Evolutionary conservation across 208 protist genomes (phyloP).

Genomic region (Acanthamoeba divionensis): DNA sequence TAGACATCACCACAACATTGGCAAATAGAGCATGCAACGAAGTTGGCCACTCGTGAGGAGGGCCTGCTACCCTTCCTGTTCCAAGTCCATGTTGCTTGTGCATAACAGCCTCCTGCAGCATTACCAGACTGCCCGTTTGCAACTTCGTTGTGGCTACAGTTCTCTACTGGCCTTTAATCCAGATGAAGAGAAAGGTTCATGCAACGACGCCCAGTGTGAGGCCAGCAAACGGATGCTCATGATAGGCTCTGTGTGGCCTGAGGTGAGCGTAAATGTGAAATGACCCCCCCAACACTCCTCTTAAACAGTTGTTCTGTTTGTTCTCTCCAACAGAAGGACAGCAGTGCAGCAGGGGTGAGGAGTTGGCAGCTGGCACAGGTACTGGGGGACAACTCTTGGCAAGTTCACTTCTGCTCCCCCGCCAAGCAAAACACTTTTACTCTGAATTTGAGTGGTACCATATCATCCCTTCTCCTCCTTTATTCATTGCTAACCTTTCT

Average conservation of each 20-base stretch:
- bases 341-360: conserved; percentile 12
- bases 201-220: too few species aligned
- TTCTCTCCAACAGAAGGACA: neutral
- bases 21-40: too few species aligned
- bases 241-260: conserved; percentile 31
- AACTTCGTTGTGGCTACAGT: too few species aligned
- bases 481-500: neutral
- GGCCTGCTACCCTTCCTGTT: too few species aligned
- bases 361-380: neutral
- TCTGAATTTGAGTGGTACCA: neutral
- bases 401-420: neutral
- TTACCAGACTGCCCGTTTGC: too few species aligned
- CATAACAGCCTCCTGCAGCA: too few species aligned
- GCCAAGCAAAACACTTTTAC: neutral
- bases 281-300: neutral
- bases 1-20: too few species aligned
- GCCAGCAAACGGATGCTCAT: neutral
- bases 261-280: neutral
- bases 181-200: too few species aligned
- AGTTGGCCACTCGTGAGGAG: too few species aligned
- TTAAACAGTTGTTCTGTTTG: neutral
- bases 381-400: neutral
- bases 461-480: neutral
- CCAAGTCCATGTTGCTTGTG: too few species aligned
- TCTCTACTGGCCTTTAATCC: too few species aligned